phyloP scores from a whole-genome alignment of 2,329 filamentous ascomycete genomes.

The Botrytis hyacinthi region DNA sequence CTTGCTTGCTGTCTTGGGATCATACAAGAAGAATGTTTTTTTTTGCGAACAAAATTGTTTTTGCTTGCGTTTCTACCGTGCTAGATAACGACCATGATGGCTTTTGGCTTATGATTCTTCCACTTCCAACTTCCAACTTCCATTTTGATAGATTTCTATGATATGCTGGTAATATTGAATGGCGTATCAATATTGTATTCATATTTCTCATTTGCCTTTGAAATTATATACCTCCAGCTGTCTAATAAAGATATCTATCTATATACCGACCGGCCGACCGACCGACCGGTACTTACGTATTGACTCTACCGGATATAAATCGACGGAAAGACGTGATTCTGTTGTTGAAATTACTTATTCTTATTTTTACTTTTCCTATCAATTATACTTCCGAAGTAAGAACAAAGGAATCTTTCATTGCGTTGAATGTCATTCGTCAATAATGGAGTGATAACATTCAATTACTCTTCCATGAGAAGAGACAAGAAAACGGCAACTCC shows the following conservation, averaged over 20 bases:
- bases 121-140: not conserved
- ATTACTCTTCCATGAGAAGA: not conserved
- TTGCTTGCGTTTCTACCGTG: not conserved
- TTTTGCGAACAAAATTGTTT: not conserved
- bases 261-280: too few relatives aligned
- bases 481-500: slow-evolving; percentile 1
- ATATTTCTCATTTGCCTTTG: too few relatives aligned
- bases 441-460: not conserved
- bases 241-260: not conserved
- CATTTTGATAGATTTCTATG: not conserved
- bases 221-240: too few relatives aligned
- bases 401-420: not conserved
- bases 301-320: not conserved
- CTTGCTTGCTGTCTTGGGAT: not conserved
- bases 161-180: not conserved
- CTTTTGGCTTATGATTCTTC: not conserved
- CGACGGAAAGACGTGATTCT: not conserved
- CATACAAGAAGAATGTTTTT: not conserved
- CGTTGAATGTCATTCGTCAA: not conserved
- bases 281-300: too few relatives aligned
- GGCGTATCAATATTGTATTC: not conserved
- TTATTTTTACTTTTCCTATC: not conserved
- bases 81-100: not conserved
- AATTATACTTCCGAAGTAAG: not conserved
- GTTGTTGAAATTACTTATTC: not conserved